phyloP scores from a whole-genome alignment of 2,329 filamentous ascomycete species.

The Aspergillus niger region DNA sequence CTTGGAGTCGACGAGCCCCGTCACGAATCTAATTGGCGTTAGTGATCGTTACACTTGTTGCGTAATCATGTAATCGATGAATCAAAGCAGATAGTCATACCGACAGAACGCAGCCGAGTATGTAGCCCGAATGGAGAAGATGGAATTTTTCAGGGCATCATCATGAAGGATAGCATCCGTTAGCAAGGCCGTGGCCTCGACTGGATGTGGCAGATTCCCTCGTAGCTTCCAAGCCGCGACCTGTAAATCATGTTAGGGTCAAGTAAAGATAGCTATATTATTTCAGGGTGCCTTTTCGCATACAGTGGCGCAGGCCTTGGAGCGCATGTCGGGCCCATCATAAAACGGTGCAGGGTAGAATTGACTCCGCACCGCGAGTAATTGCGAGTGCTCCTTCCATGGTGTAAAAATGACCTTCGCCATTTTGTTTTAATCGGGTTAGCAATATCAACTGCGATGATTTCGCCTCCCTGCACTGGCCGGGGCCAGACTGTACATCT shows the following conservation, averaged over 20 bases:
- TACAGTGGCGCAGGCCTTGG: slow-evolving; percentile 44
- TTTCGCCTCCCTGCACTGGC: neutral
- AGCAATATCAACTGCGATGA: neutral
- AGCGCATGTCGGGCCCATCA: slow-evolving; percentile 40
- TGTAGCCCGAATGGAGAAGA: slow-evolving; percentile 48
- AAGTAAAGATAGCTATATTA: neutral
- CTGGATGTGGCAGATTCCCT: slow-evolving; percentile 47
- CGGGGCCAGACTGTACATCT: neutral
- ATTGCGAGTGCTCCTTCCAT: slow-evolving; percentile 43
- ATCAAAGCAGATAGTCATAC: slow-evolving; percentile 28
- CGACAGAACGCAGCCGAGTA: slow-evolving; percentile 50
- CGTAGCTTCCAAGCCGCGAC: slow-evolving; percentile 49
- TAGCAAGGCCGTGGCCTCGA: slow-evolving; percentile 50
- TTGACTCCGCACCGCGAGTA: slow-evolving; percentile 40
- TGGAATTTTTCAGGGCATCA: slow-evolving; percentile 42
- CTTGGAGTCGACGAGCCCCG: slow-evolving; percentile 48
- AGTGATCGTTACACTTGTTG: neutral
- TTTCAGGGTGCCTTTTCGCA: slow-evolving; percentile 15
- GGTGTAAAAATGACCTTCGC: slow-evolving; percentile 45
- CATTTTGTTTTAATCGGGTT: slow-evolving; percentile 28
- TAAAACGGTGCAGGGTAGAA: slow-evolving; percentile 41
- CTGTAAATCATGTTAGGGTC: slow-evolving; percentile 24
- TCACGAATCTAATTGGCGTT: slow-evolving; percentile 42
- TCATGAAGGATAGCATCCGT: slow-evolving; percentile 51
- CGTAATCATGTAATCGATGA: neutral